Percentiles rank a stretch among this genome's conserved stretches.
Conservation (phyloP, 495 filamentous ascomycete species). For the Aspergillus mulundensis region DNA sequence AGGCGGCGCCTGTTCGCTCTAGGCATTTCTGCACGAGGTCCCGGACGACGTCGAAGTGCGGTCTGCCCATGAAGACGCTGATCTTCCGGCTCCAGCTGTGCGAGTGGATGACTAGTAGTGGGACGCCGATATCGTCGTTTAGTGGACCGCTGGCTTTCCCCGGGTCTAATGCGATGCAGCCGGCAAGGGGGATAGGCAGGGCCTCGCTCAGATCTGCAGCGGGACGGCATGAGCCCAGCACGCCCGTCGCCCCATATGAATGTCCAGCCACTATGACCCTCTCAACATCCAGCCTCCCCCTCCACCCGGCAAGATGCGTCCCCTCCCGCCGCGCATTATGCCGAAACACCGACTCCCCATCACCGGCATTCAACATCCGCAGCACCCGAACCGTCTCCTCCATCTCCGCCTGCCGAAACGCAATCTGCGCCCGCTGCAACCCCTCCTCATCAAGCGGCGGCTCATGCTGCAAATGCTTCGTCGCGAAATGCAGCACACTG, state of each 20-base stretch:
- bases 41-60: background rate
- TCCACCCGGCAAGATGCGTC: background rate
- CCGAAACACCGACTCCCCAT: background rate
- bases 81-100: background rate
- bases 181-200: background rate
- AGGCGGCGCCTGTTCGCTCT: background rate
- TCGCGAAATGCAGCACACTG: background rate
- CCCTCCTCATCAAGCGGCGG: background rate
- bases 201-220: background rate
- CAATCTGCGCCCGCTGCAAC: background rate
- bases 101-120: background rate
- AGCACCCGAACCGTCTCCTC: background rate
- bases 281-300: background rate
- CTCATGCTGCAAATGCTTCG: background rate
- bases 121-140: background rate
- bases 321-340: background rate
- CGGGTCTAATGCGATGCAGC: background rate
- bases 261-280: background rate
- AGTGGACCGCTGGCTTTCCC: background rate
- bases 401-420: background rate
- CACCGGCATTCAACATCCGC: background rate
- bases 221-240: background rate
- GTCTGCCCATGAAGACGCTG: background rate
- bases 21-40: background rate
- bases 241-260: background rate